Evolutionary conservation across 371 early-diverging fungal genomes (phyloP).

Genomic region (Saksenaea oblongispora): DNA sequence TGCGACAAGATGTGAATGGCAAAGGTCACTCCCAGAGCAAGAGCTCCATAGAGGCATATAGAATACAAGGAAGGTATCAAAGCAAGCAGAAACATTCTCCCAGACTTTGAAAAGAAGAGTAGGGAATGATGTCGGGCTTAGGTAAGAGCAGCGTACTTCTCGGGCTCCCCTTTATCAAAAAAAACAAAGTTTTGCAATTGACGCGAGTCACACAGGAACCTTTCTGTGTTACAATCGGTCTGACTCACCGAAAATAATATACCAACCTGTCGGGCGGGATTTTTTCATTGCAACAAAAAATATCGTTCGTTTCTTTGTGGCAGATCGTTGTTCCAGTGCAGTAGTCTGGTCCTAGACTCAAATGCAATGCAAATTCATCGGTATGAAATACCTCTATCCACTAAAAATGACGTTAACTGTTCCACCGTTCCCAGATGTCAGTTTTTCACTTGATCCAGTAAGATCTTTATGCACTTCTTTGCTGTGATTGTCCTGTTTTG

Average conservation of each 20-base stretch:
- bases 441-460: too few relatives aligned
- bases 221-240: not conserved
- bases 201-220: constrained; percentile 4
- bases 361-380: too few relatives aligned
- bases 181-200: not conserved
- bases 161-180: not conserved
- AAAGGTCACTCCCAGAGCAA: constrained; percentile 30
- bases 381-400: too few relatives aligned
- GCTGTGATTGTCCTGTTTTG: too few relatives aligned
- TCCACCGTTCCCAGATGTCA: too few relatives aligned
- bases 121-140: not conserved
- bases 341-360: too few relatives aligned
- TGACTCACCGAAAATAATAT: not conserved
- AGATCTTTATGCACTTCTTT: too few relatives aligned
- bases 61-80: constrained; percentile 8
- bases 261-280: not conserved
- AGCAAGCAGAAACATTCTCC: not conserved
- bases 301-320: too few relatives aligned
- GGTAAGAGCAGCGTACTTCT: not conserved
- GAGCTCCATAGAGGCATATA: constrained; percentile 26
- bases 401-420: too few relatives aligned
- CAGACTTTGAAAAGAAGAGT: not conserved
- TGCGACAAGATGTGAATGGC: constrained; percentile 47
- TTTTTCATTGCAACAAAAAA: not conserved
- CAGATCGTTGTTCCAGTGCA: too few relatives aligned